Base-by-base conservation (phyloP, 1,139 yeast genomes). In the Sporopachydermia cereana region DNA sequence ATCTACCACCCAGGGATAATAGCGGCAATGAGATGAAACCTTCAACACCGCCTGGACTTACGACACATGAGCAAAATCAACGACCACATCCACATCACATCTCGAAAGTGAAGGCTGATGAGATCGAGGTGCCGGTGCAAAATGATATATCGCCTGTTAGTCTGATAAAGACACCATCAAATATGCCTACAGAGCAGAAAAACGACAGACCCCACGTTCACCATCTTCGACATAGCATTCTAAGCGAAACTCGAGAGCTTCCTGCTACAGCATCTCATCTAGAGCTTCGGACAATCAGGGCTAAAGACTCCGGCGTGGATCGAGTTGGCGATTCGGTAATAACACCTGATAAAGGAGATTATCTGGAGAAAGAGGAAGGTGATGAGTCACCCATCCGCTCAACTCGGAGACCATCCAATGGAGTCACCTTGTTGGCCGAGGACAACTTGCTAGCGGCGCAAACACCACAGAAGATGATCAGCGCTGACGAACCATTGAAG, bases 1-100 rank as follows among this genome's bases (percentile, higher is more conserved):
- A 25, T 14, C 7, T 14, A 25, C 12, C 12, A 25, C 29, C 12
- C 7, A 7, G 29, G 14, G 7, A 7, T 25, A 25, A 25, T 14
- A 25, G 7, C 29, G 7, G 29, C 7, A 25, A 7, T 14, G 12
- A 7, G 14, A 7, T 25, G 12, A 25, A 25, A 25, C 39, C 39
- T 16, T 16, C 39, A 7, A 34, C 39, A 7, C 39, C 39, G 18
- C 39, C 39, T 7, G 39, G 39, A 7, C 39, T 12, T n/a, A 5
- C 12, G 39, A 34, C 39, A 34, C 12, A 16, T 5, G 39, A 34
- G n/a, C 9, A 12, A 7, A 34, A 34, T 20, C 22, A 12, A 20
- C 18, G 39, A n/a, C 39, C 39, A 7, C 39, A 34, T 34, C 39
- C 39, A 7, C 18, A 34, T 5, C 39, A 34, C 17, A 34, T 34